A percentile compares a stretch with the other conserved stretches of the same genome.
phyloP scores from a whole-genome alignment of 495 filamentous ascomycete species.

The Oleoguttula mirabilis region DNA sequence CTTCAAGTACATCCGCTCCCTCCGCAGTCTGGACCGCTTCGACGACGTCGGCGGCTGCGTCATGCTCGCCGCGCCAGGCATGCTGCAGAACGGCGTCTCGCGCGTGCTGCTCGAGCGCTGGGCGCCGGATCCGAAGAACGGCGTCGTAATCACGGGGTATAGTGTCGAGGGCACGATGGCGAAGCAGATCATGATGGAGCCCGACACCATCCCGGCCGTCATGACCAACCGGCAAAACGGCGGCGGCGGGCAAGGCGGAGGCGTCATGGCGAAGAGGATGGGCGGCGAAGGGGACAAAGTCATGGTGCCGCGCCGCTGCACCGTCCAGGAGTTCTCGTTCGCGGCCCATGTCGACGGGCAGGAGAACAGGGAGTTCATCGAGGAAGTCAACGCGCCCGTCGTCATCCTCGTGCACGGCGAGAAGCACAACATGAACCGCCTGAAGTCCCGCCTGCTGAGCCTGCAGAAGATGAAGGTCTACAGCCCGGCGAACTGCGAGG shows the following conservation, averaged over 20 bases:
- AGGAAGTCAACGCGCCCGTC: slow-evolving; percentile 78
- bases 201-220: slow-evolving; percentile 81
- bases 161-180: slow-evolving; percentile 98
- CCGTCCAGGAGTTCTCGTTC: slow-evolving; percentile 82
- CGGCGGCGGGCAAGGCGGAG: too few relatives aligned
- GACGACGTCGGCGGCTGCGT: slow-evolving; percentile 93
- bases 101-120: slow-evolving; percentile 85
- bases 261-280: slow-evolving; percentile 30
- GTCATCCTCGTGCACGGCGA: slow-evolving; percentile 96
- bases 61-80: slow-evolving; percentile 93
- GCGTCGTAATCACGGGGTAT: slow-evolving; percentile 94
- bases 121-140: slow-evolving; percentile 90
- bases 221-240: slow-evolving; percentile 44
- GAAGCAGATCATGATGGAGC: slow-evolving; percentile 83
- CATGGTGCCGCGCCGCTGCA: slow-evolving; percentile 87
- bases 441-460: slow-evolving; percentile 87
- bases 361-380: slow-evolving; percentile 90
- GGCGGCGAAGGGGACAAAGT: slow-evolving; percentile 50
- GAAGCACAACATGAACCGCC: slow-evolving; percentile 92
- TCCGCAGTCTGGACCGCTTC: slow-evolving; percentile 87
- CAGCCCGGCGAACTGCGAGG: slow-evolving; percentile 86
- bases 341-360: slow-evolving; percentile 94
- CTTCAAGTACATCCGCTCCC: slow-evolving; percentile 76
- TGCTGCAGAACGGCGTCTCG: slow-evolving; percentile 91
- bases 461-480: slow-evolving; percentile 85